Conservation (phyloP, 2,329 filamentous ascomycete genomes). For the Huntiella abstrusa region DNA sequence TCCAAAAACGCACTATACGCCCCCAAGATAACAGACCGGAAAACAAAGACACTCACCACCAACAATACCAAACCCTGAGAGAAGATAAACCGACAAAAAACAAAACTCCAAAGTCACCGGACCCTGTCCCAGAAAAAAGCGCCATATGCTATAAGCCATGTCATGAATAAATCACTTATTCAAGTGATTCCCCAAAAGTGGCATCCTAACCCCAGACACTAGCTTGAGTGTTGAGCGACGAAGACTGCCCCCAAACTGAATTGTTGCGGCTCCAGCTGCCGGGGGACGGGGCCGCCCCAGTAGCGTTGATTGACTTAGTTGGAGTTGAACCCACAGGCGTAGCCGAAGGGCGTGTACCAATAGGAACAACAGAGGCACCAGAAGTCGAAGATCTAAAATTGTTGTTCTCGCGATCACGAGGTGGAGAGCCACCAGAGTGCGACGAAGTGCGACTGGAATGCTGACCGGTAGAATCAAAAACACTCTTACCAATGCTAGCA, state of each 20-base stretch:
- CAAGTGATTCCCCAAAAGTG: not conserved
- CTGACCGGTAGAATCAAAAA: conserved; percentile 44
- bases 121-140: too few relatives aligned
- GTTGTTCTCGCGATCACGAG: conserved; percentile 36
- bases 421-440: conserved; percentile 63
- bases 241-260: conserved; percentile 71
- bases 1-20: not conserved
- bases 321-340: conserved; percentile 28
- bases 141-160: too few relatives aligned
- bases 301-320: conserved; percentile 26
- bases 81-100: not conserved
- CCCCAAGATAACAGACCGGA: not conserved
- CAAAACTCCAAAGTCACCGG: too few relatives aligned
- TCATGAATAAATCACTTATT: too few relatives aligned
- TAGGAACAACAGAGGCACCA: conserved; percentile 61
- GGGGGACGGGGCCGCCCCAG: conserved; percentile 35
- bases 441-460: conserved; percentile 52
- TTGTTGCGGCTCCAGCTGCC: conserved; percentile 64
- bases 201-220: conserved; percentile 69
- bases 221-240: conserved; percentile 60
- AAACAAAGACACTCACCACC: conserved; percentile 4
- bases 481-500: conserved; percentile 43
- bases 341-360: conserved; percentile 67
- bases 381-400: conserved; percentile 30
- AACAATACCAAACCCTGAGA: conserved; percentile 12